phyloP scores from a whole-genome alignment of 139 green algal species.

The Closterium sp. region DNA sequence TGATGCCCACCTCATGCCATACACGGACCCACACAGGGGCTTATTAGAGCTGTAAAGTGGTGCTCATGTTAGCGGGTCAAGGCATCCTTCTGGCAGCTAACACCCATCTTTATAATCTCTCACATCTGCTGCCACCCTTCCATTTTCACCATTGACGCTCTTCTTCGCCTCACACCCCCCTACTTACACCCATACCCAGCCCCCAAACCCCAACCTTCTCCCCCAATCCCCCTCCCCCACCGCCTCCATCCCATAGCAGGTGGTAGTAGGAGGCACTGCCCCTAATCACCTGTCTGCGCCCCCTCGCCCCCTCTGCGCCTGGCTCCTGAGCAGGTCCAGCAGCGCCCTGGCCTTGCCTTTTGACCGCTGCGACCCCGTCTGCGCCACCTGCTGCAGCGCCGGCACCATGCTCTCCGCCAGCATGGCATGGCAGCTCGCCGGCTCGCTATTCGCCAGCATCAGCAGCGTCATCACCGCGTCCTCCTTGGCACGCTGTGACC shows the following conservation, averaged over 20 bases:
- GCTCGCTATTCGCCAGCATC: not conserved
- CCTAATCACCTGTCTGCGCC: not conserved
- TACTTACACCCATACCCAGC: not conserved
- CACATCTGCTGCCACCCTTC: too few species aligned
- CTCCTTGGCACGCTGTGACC: conserved; percentile 5
- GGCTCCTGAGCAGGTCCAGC: not conserved
- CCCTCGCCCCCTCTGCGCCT: not conserved
- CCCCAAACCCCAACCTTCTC: not conserved
- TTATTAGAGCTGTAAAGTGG: too few species aligned
- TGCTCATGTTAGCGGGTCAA: too few species aligned
- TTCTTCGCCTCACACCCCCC: too few species aligned
- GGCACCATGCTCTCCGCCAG: not conserved
- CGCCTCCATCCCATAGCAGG: too few species aligned
- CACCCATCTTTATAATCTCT: too few species aligned
- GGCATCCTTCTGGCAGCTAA: too few species aligned
- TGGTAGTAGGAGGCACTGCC: not conserved
- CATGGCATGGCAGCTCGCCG: not conserved
- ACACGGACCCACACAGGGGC: too few species aligned
- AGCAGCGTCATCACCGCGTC: conserved; percentile 23
- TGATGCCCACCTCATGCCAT: too few species aligned
- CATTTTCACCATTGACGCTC: too few species aligned
- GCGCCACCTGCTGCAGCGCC: conserved; percentile 4
- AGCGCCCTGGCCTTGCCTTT: conserved; percentile 18
- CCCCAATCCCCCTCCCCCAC: too few species aligned
- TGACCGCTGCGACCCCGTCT: not conserved